Evolutionary conservation across 176 grass and related monocot genomes (phyloP).

Genomic region (Oryza officinalis): DNA sequence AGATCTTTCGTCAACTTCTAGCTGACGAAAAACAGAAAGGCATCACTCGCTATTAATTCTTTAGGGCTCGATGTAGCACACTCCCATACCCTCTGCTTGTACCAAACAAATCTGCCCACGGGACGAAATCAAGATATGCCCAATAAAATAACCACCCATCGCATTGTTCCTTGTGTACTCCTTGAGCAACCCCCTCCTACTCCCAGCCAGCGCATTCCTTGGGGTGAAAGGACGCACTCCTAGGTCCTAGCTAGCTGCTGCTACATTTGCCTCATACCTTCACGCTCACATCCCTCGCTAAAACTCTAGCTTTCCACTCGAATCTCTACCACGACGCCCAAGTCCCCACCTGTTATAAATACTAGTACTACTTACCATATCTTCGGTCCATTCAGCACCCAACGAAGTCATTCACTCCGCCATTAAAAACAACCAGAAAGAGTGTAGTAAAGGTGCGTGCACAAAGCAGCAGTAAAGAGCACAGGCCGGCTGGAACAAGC

Average conservation of each 20-base stretch:
- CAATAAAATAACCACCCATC: constrained; percentile 31
- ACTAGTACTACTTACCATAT: not conserved
- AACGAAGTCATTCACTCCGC: constrained; percentile 9
- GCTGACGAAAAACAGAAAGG: not conserved
- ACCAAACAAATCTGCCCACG: constrained; percentile 1
- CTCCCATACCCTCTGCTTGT: not conserved
- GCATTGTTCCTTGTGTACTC: constrained; percentile 55
- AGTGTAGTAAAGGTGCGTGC: constrained; percentile 21
- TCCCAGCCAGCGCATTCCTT: constrained; percentile 48
- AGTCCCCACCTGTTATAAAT: constrained; percentile 31
- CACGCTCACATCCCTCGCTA: not conserved
- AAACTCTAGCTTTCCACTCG: too few relatives aligned
- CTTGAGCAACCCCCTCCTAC: constrained; percentile 28
- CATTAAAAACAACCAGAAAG: not conserved
- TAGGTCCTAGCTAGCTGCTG: not conserved
- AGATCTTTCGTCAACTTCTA: not conserved
- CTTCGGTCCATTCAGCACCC: constrained; percentile 17
- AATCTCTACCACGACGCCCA: not conserved
- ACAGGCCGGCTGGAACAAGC: not conserved
- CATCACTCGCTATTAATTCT: not conserved
- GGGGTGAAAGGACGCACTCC: constrained; percentile 34
- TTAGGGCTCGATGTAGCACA: not conserved
- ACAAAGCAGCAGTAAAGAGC: constrained; percentile 15
- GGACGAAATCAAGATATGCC: constrained; percentile 14
- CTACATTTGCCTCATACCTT: constrained; percentile 26